Base-by-base conservation (phyloP, 73 alveolate species). In the Effrenium voratum region DNA sequence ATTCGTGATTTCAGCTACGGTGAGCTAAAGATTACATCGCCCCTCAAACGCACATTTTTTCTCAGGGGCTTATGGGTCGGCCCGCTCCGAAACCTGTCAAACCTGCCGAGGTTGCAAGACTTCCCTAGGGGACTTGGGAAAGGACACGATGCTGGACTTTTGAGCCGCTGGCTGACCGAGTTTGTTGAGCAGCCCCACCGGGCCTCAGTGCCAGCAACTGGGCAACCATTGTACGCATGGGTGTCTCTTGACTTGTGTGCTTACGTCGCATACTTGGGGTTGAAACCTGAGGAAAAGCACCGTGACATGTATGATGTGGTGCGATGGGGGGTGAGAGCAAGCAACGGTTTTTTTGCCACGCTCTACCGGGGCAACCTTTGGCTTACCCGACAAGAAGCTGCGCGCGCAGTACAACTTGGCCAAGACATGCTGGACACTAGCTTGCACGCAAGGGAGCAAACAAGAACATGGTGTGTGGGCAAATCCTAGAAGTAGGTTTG, bases 41-140 rank as follows among this genome's bases (percentile, higher is more conserved):
- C n/a, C 3, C 73, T 28, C 45, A 68, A 15, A 15, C 0, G 0
- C n/a, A 8, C 10, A 22, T 6, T n/a, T 34, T 5, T n/a, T 5
- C 24, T 70, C 34, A 28, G 13, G 36, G 86, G n/a, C 41, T 75
- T 26, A 24, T 10, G n/a, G 52, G 38, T 40, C 50, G 22, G 4
- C 36, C 22, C 85, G 2, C 4, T 22, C 41, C 15, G 26, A 28
- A 30, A 75, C 28, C 8, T 75, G 16, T 5, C 43, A 34, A 22
- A 3, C 6, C 44, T 22, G 3, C 83, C 41, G 26, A 81, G 91
- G 91, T 72, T 81, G 15, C 91, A 47, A 47, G 2, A 22, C 73
- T 81, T 47, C 24, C 91, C 91, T 2, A 24, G 91, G n/a, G 91
- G 91, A 3, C 32, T 81, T 57, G 91, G 91, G 36, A 81, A 81